Evolutionary conservation across 2,329 filamentous ascomycete genomes (phyloP), one percentile per base, ranked within the genome.

Genomic region (Aspergillus phoenicis): DNA sequence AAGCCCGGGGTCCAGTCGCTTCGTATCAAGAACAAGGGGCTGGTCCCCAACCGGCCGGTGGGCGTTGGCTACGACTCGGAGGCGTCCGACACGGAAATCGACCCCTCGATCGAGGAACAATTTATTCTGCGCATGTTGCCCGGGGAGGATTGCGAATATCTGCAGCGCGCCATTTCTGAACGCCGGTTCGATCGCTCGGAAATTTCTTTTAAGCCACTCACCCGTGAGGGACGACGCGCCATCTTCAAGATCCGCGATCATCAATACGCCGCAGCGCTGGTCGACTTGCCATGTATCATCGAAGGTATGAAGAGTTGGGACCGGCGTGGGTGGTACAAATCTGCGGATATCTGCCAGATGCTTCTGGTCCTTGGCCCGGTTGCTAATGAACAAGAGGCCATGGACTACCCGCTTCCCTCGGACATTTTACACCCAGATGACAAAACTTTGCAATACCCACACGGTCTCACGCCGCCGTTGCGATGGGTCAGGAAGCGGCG

Each of bases 31-130:
- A 81, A 86, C 52, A 87, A 88, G 68, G 89, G 89, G n/a, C 85
- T 87, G 64, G 83, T 86, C 1, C 89, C 91, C 6, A 81, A 85
- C 33, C 85, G 91, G 64, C 87, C 88, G 5, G 85, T 87, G 1
- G 95, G 95, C 55, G 92, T 96, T 59, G 95, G 94, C 7, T 99
- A 98, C 77, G 95, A 99, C 74, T 97, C 93, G 3, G 95, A 98
- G 76, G 92, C 93, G 11, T 95, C 93, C 58, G 95, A 98, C 72
- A 87, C 89, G 13, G 95, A 99, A 75, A 78, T 82, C 8, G 95
- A 99, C 71, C 95, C 95, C 0, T 85, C 90, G 1, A 91, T 96
- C 62, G 94, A 98, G 76, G 90, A 94, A 71, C 89, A 96, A 65
- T 91, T 98, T 66, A 84, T 99, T 8, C 77, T 99, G 63, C 91